Base-by-base conservation (phyloP, 192 early-diverging fungal genomes). In the Entomortierella parvispora region DNA sequence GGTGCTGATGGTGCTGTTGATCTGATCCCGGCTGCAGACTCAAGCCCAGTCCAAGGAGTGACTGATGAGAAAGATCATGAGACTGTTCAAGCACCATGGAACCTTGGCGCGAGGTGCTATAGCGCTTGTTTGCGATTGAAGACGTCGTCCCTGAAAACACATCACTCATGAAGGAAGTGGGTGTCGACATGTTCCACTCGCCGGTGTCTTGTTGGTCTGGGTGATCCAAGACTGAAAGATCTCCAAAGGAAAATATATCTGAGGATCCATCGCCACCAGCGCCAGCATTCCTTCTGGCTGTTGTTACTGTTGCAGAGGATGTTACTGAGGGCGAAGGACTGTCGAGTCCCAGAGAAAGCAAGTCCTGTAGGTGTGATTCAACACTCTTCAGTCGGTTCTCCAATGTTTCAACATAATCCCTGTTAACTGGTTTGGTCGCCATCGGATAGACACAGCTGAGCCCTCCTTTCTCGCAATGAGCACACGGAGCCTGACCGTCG, bases 401-500 rank as follows among this genome's bases (percentile, higher is more conserved):
- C 2, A 76, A 64, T 2, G 65, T 56, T 28, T 76, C 72, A 26
- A 76, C 72, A 32, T 76, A 76, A 15, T 76, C 58, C 2, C 66
- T 63, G 25, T 68, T 76, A 5, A 76, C 59, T 12, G 72, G 72
- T n/a, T 76, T 76, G 65, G 58, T 76, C 2, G 65, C 72, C 10
- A 33, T 65, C 22, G 72, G 72, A 14, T 76, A 76, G 28, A 76
- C 28, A 46, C 72, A 76, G 7, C 68, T 53, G 7, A 45, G 45
- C 9, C 33, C 25, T n/a, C 42, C 54, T 28, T 76, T 76, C 66
- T 69, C 61, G 33, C 81, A 82, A 64, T 82, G 76, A 1, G 75
- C 59, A 40, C 81, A 82, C 9, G 81, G 81, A 12, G 63, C 55
- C 53, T 71, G 69, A 10, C 81, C 81, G 53, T 82, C 70, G 31